These are phyloP conservation scores for Dacryopinax primogenitus DNA, from an alignment of 768 basidiomycete genomes.

Conservation along the genomic window DNA sequence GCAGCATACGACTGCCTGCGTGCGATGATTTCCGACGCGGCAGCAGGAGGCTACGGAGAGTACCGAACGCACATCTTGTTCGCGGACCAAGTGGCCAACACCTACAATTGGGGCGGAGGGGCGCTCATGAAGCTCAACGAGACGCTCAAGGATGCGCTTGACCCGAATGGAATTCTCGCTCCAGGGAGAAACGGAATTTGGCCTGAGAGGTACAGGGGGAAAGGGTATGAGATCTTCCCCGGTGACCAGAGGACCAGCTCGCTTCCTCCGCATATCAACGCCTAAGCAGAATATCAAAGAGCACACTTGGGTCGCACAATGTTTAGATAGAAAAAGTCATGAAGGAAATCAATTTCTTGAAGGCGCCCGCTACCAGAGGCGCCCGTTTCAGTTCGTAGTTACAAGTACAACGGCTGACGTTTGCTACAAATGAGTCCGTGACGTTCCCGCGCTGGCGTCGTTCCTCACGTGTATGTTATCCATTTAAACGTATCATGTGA, in stretches of 20 bases:
- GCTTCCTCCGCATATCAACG: background rate
- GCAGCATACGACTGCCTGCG: constrained; percentile 6
- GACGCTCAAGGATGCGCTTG: constrained; percentile 19
- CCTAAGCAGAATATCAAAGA: too few species aligned
- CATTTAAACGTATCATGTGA: background rate
- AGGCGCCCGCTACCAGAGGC: background rate
- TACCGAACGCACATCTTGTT: constrained; percentile 17
- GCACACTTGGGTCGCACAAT: too few species aligned
- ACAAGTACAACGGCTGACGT: background rate
- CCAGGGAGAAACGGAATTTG: constrained; percentile 16
- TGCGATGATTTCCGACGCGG: constrained; percentile 12
- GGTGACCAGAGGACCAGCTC: constrained; percentile 3
- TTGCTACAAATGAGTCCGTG: background rate
- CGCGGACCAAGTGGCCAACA: constrained; percentile 16
- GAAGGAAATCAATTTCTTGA: background rate
- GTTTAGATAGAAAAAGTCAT: background rate
- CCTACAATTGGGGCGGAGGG: constrained; percentile 14
- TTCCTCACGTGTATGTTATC: background rate
- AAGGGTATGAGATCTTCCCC: background rate
- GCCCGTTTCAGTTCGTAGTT: background rate
- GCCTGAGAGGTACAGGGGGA: constrained; percentile 7
- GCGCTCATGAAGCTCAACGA: constrained; percentile 15
- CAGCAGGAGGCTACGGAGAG: constrained; percentile 14
- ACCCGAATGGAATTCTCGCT: constrained; percentile 18
- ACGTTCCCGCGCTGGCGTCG: background rate